These are phyloP conservation scores for Candida ascalaphidarum DNA, from an alignment of 805 yeast species.

Conservation along the genomic window DNA sequence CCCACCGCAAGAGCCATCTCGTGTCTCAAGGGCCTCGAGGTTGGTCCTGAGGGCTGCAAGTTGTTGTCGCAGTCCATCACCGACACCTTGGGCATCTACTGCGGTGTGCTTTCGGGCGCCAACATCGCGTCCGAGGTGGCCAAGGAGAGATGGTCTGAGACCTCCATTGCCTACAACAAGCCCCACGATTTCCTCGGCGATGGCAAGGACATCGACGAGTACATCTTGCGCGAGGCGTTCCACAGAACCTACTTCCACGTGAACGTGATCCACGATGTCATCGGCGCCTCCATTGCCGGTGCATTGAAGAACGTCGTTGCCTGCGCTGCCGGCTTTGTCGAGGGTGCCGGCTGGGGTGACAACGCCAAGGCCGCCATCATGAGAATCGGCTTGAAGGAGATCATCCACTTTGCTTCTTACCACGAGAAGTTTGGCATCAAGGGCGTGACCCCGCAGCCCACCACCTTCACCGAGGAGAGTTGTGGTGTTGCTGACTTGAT, in stretches of 20 bases:
- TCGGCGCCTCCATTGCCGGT: conserved; percentile 94
- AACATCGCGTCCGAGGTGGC: conserved; percentile 98
- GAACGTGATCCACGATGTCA: conserved; percentile 82
- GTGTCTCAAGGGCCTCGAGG: conserved; percentile 93
- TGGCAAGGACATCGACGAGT: conserved; percentile 66
- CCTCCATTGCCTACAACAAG: conserved; percentile 83
- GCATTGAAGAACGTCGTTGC: conserved; percentile 97
- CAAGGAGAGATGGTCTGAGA: conserved; percentile 91
- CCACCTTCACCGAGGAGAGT: conserved; percentile 70
- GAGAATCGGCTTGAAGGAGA: conserved; percentile 91
- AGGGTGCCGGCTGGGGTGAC: conserved; percentile 98
- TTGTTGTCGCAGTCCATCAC: conserved; percentile 73
- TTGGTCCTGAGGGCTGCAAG: conserved; percentile 76
- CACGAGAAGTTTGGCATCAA: conserved; percentile 50
- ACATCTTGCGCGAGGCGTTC: conserved; percentile 71
- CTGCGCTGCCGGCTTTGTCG: conserved; percentile 93
- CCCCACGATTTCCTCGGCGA: conserved; percentile 63
- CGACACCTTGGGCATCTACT: conserved; percentile 73
- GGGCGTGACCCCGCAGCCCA: conserved; percentile 42
- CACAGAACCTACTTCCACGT: conserved; percentile 99
- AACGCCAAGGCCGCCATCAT: conserved; percentile 97
- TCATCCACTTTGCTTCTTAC: conserved; percentile 65
- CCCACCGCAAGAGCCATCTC: conserved; percentile 80
- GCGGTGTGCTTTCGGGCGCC: conserved; percentile 97
- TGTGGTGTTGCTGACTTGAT: conserved; percentile 42